Evolutionary conservation across 495 filamentous ascomycete genomes (phyloP).

Genomic region (Daldinia grandis): DNA sequence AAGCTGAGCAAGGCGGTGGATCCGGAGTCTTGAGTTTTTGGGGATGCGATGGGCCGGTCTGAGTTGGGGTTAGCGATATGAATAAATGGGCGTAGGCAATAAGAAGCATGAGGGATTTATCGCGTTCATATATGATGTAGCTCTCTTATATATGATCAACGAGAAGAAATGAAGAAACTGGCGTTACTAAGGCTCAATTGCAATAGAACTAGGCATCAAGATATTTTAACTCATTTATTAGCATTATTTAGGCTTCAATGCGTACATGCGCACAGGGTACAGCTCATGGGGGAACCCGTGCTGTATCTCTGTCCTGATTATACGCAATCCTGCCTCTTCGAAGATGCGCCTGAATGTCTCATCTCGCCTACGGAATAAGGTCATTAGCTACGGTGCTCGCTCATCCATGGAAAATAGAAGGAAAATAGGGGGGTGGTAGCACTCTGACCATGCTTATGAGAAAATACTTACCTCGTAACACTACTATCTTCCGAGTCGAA

Average conservation of each 20-base stretch:
- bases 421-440: background rate
- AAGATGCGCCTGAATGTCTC: constrained; percentile 75
- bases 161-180: background rate
- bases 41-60: background rate
- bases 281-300: constrained; percentile 72
- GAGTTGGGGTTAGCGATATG: background rate
- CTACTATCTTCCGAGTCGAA: constrained; percentile 82
- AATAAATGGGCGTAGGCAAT: background rate
- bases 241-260: constrained; percentile 55
- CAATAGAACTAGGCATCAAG: background rate
- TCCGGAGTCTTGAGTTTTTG: constrained; percentile 7
- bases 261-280: constrained; percentile 77
- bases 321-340: constrained; percentile 68
- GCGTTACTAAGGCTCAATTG: background rate
- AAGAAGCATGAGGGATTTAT: background rate
- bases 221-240: constrained; percentile 18
- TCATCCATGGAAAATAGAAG: background rate
- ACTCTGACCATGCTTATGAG: background rate
- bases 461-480: constrained; percentile 66
- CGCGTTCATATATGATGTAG: background rate
- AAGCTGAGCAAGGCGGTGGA: constrained; percentile 45
- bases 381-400: background rate
- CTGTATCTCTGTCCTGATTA: constrained; percentile 79
- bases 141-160: background rate
- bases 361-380: constrained; percentile 61